A percentile compares a stretch with the other conserved stretches of the same genome.
Conservation (phyloP, 768 basidiomycete species). For the Lentinula guzmanii region DNA sequence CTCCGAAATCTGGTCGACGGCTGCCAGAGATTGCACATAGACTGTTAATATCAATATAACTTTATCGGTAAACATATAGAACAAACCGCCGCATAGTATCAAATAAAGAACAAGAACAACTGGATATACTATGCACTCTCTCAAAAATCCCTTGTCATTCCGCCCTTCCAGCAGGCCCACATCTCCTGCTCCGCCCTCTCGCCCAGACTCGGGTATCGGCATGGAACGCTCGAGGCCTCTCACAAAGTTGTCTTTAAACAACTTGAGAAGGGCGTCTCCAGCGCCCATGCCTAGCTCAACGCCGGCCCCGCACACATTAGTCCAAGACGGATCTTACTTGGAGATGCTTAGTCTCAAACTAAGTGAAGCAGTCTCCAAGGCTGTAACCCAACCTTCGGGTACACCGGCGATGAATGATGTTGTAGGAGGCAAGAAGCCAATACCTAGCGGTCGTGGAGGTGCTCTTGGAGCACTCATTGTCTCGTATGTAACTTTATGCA, state of each 20-base stretch:
- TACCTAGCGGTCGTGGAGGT: constrained; percentile 69
- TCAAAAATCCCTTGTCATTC: constrained; percentile 64
- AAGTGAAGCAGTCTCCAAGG: constrained; percentile 77
- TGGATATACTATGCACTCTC: constrained; percentile 48
- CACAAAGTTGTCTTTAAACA: constrained; percentile 53
- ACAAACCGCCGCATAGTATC: not conserved
- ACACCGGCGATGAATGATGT: constrained; percentile 45
- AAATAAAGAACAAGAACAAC: not conserved
- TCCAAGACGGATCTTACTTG: constrained; percentile 78
- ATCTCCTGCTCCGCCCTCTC: constrained; percentile 38
- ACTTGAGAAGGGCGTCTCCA: constrained; percentile 52
- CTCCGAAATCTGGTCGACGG: constrained; percentile 35
- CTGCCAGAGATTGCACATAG: constrained; percentile 26
- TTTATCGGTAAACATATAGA: constrained; percentile 8
- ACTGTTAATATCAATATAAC: constrained; percentile 19
- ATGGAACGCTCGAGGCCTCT: constrained; percentile 47
- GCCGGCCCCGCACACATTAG: constrained; percentile 32
- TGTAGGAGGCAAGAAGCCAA: constrained; percentile 61
- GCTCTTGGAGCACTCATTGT: constrained; percentile 64
- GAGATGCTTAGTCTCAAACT: constrained; percentile 72
- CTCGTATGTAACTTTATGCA: constrained; percentile 42
- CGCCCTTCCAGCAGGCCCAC: constrained; percentile 58
- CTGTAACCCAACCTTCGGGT: constrained; percentile 59
- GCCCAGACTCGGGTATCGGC: constrained; percentile 30
- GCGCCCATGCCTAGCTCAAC: constrained; percentile 31